phyloP scores from a whole-genome alignment of 306 rosid genomes.

The Inga laurina region DNA sequence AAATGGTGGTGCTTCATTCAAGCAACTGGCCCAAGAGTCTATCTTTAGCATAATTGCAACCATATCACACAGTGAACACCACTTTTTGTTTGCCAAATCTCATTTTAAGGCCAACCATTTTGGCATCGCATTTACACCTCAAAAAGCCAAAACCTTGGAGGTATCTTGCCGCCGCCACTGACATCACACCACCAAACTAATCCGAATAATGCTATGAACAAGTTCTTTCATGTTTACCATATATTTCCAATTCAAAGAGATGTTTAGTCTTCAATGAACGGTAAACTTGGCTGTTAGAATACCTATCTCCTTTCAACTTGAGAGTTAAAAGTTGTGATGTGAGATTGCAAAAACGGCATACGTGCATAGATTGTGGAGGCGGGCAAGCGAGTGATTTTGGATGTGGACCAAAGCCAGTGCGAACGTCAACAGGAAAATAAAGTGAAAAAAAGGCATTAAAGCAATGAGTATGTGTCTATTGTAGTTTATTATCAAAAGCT shows the following conservation, averaged over 20 bases:
- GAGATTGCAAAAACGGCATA: neutral
- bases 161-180: neutral
- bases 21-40: conserved; percentile 5
- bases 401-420: conserved; percentile 50
- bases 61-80: conserved; percentile 3
- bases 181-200: neutral
- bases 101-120: conserved; percentile 27
- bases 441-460: conserved; percentile 44
- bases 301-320: neutral
- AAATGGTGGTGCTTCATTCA: conserved; percentile 8
- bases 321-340: neutral
- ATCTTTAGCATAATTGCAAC: neutral
- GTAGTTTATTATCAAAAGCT: conserved; percentile 41
- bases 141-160: neutral
- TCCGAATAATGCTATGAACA: neutral
- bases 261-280: neutral
- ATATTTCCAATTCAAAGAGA: too few relatives aligned
- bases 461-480: conserved; percentile 43
- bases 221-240: neutral
- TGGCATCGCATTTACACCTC: neutral
- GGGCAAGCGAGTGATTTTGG: conserved; percentile 38
- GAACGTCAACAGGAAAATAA: conserved; percentile 34
- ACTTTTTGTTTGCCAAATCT: conserved; percentile 23
- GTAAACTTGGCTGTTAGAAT: neutral
- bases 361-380: neutral